Evolutionary conservation across 768 basidiomycete genomes (phyloP).

Genomic region (Suillus decipiens): DNA sequence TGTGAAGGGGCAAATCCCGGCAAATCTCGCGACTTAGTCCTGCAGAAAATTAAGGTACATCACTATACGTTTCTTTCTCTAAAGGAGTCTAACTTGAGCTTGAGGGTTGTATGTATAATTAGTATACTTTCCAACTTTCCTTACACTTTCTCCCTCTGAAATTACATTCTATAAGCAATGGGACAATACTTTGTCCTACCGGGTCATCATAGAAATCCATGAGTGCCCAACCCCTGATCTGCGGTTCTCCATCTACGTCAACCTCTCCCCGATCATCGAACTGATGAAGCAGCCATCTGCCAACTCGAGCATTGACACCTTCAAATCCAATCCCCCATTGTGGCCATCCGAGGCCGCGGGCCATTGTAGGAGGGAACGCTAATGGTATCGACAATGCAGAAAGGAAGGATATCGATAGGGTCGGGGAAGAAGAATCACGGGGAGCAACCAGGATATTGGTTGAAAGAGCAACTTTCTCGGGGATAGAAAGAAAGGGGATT

Average conservation of each 20-base stretch:
- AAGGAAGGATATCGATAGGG: constrained; percentile 75
- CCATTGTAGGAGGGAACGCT: constrained; percentile 73
- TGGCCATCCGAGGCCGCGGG: constrained; percentile 86
- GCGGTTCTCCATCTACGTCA: constrained; percentile 26
- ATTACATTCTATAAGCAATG: constrained; percentile 78
- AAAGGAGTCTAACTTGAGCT: too few relatives aligned
- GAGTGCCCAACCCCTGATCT: constrained; percentile 73
- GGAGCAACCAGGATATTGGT: constrained; percentile 53
- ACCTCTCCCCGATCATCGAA: constrained; percentile 30
- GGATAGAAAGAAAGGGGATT: constrained; percentile 77
- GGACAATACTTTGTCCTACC: constrained; percentile 49
- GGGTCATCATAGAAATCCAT: constrained; percentile 76
- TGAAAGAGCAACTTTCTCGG: constrained; percentile 73
- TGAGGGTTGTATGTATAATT: too few relatives aligned
- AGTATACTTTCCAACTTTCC: constrained; percentile 37
- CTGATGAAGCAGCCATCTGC: constrained; percentile 65
- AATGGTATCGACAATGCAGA: constrained; percentile 83
- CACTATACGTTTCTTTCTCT: neutral
- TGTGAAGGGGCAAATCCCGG: neutral
- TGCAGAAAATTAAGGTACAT: neutral
- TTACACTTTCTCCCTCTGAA: constrained; percentile 51
- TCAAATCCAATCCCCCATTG: constrained; percentile 75
- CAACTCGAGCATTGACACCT: constrained; percentile 80
- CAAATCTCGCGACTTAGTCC: neutral
- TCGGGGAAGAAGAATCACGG: constrained; percentile 37